Conservation (phyloP, 2,329 filamentous ascomycete species). For the Whalleya microplaca region DNA sequence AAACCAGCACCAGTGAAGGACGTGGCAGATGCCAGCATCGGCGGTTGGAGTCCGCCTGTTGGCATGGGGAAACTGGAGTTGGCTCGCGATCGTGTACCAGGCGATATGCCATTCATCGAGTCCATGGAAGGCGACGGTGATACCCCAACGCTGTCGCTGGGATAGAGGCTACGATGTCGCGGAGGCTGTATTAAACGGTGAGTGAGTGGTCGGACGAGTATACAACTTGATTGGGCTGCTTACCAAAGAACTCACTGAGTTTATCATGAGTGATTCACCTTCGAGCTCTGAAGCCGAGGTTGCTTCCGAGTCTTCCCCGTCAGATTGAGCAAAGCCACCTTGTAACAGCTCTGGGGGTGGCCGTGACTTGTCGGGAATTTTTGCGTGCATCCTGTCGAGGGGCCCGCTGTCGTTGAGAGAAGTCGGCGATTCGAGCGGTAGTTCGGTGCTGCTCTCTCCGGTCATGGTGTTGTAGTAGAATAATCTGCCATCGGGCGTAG, state of each 20-base stretch:
- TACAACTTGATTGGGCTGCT: conserved; percentile 34
- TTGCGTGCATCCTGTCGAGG: conserved; percentile 84
- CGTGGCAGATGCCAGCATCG: conserved; percentile 61
- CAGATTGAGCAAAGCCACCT: conserved; percentile 77
- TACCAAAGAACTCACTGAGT: conserved; percentile 71
- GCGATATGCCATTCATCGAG: conserved; percentile 75
- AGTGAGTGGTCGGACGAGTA: conserved; percentile 24
- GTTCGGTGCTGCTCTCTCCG: conserved; percentile 89
- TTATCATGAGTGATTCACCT: conserved; percentile 72
- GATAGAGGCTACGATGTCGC: conserved; percentile 67
- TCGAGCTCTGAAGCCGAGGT: conserved; percentile 87
- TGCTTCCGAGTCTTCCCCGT: conserved; percentile 85
- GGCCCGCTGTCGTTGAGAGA: conserved; percentile 82
- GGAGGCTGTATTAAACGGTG: conserved; percentile 44
- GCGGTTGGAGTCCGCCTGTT: conserved; percentile 42
- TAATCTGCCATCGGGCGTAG: conserved; percentile 86
- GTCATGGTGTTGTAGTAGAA: conserved; percentile 99
- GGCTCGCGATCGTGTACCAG: conserved; percentile 58
- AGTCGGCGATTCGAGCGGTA: conserved; percentile 88
- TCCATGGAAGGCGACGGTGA: conserved; percentile 92
- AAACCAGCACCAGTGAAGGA: conserved; percentile 65
- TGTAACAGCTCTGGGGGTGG: conserved; percentile 92
- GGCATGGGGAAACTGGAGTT: conserved; percentile 51
- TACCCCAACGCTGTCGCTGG: conserved; percentile 61
- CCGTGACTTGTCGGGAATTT: conserved; percentile 85